phyloP scores from a whole-genome alignment of 2,329 filamentous ascomycete genomes.

The Pestalotiopsis sp. region DNA sequence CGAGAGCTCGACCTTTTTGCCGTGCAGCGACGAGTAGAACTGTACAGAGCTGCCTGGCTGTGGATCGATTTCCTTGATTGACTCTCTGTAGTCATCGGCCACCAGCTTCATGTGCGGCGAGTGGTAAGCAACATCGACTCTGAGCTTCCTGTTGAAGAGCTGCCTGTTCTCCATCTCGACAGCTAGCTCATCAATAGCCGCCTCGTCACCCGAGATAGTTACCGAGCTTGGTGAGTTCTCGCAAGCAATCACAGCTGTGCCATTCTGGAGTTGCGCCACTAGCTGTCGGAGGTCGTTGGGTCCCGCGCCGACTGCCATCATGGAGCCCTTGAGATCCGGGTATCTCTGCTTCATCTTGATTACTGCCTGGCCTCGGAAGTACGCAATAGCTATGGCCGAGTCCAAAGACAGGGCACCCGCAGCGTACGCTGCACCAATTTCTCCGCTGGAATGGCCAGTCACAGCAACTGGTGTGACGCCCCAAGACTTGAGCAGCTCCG shows the following conservation, averaged over 20 bases:
- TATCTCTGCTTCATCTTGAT: slow-evolving; percentile 39
- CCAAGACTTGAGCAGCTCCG: slow-evolving; percentile 37
- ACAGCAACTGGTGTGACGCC: slow-evolving; percentile 31
- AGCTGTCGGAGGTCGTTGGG: slow-evolving; percentile 37
- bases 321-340: slow-evolving; percentile 45
- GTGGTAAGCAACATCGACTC: slow-evolving; percentile 28
- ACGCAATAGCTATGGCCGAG: slow-evolving; percentile 26
- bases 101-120: slow-evolving; percentile 28
- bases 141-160: slow-evolving; percentile 28
- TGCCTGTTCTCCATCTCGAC: slow-evolving; percentile 20
- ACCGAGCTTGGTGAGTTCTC: slow-evolving; percentile 27
- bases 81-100: slow-evolving; percentile 24
- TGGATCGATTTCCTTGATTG: slow-evolving; percentile 8
- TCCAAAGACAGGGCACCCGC: slow-evolving; percentile 30
- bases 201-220: slow-evolving; percentile 24
- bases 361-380: slow-evolving; percentile 44
- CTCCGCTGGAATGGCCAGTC: slow-evolving; percentile 28
- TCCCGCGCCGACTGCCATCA: slow-evolving; percentile 57
- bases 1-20: slow-evolving; percentile 18
- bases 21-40: slow-evolving; percentile 27
- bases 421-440: slow-evolving; percentile 27
- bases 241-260: slow-evolving; percentile 28
- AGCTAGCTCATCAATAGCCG: slow-evolving; percentile 25
- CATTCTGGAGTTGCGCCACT: slow-evolving; percentile 25
- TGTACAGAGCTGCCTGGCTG: slow-evolving; percentile 11